phyloP scores from a whole-genome alignment of 768 basidiomycete genomes.

The Leccinum disarticulatum region DNA sequence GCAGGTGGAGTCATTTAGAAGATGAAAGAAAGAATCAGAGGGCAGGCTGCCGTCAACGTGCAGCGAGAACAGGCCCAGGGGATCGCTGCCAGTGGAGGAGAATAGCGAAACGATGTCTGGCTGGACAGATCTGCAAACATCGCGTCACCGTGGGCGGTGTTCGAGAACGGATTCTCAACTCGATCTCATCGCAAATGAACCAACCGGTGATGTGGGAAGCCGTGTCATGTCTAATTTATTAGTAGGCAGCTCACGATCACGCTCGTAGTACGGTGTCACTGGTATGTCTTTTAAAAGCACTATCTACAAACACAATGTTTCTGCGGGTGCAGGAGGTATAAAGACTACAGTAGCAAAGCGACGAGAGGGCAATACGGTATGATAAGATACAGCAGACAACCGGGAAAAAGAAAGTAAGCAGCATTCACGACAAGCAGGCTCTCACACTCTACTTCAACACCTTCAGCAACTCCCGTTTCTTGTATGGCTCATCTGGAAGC shows the following conservation, averaged over 20 bases:
- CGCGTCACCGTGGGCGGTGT: background rate
- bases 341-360: background rate
- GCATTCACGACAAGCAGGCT: slow-evolving; percentile 22
- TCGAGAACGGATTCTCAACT: slow-evolving; percentile 16
- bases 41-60: slow-evolving; percentile 50
- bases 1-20: slow-evolving; percentile 60
- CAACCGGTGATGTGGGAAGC: background rate
- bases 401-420: background rate
- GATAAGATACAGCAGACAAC: slow-evolving; percentile 18
- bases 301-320: background rate
- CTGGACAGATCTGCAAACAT: slow-evolving; percentile 62
- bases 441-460: slow-evolving; percentile 49
- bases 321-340: slow-evolving; percentile 8
- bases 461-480: slow-evolving; percentile 51
- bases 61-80: slow-evolving; percentile 54
- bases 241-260: background rate
- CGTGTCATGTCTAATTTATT: slow-evolving; percentile 2
- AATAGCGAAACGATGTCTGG: slow-evolving; percentile 68
- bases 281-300: background rate
- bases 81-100: slow-evolving; percentile 67
- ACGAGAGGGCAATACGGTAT: slow-evolving; percentile 3
- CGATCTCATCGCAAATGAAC: slow-evolving; percentile 20
- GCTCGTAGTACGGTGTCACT: background rate
- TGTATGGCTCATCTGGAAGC: slow-evolving; percentile 54
- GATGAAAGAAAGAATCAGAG: slow-evolving; percentile 62